Evolutionary conservation across 768 basidiomycete genomes (phyloP).

Genomic region (Candolleomyces efflorescens): DNA sequence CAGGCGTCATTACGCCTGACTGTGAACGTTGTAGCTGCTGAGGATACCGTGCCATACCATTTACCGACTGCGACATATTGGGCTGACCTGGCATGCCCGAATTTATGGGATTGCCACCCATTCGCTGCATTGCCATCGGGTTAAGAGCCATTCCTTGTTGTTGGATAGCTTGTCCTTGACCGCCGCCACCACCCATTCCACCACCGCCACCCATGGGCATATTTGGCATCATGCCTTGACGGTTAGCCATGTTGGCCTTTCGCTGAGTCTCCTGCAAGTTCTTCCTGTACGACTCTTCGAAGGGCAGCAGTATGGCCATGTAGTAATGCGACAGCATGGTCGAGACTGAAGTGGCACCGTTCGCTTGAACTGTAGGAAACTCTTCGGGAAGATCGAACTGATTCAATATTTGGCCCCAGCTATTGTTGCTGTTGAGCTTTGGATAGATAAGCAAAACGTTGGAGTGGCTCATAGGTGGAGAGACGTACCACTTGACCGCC

Average conservation of each 20-base stretch:
- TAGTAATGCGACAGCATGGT: constrained; percentile 55
- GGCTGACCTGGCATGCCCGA: constrained; percentile 6
- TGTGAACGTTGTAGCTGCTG: constrained; percentile 12
- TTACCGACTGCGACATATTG: constrained; percentile 4
- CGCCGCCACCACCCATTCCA: no score
- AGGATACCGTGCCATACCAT: constrained; percentile 4
- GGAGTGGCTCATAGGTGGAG: constrained; percentile 6
- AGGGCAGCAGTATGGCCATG: constrained; percentile 57
- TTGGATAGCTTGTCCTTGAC: constrained; percentile 18
- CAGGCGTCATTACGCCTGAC: constrained; percentile 7
- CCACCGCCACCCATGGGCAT: constrained; percentile 17
- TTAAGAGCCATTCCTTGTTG: constrained; percentile 14
- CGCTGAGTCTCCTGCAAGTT: constrained; percentile 59
- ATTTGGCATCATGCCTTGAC: constrained; percentile 31
- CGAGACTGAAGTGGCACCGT: constrained; percentile 47
- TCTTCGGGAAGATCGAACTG: constrained; percentile 62
- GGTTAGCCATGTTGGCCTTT: constrained; percentile 42
- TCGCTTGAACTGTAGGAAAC: constrained; percentile 40
- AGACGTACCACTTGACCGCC: constrained; percentile 56
- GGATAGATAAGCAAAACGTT: constrained; percentile 10
- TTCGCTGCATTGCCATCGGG: constrained; percentile 21
- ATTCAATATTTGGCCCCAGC: constrained; percentile 50
- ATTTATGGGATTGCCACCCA: constrained; percentile 4
- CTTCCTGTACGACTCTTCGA: constrained; percentile 67
- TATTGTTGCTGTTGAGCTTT: constrained; percentile 48